phyloP scores from a whole-genome alignment of 139 green algal genomes.

The Tetraselmis striata region DNA sequence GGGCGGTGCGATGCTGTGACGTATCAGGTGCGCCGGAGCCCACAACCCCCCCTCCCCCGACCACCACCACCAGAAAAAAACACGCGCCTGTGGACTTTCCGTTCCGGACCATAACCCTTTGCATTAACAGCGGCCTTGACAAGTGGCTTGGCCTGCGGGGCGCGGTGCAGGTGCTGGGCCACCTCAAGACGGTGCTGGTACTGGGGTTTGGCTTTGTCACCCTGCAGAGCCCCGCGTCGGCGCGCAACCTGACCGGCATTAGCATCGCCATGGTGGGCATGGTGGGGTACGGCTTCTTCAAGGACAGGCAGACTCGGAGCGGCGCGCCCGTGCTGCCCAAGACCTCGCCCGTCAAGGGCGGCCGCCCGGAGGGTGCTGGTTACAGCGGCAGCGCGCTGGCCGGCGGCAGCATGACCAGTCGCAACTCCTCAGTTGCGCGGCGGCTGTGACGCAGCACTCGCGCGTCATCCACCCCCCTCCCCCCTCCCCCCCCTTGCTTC shows the following conservation, averaged over 20 bases:
- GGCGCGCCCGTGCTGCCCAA: neutral
- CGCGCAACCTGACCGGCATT: constrained; percentile 32
- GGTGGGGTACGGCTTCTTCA: constrained; percentile 23
- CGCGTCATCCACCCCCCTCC: too few relatives aligned
- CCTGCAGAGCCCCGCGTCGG: neutral
- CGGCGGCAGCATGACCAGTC: too few relatives aligned
- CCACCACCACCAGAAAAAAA: neutral
- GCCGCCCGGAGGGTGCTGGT: neutral
- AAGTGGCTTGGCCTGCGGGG: too few relatives aligned
- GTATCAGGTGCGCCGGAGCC: constrained; percentile 20
- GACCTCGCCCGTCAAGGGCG: neutral
- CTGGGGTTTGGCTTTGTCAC: constrained; percentile 30
- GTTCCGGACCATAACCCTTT: too few relatives aligned
- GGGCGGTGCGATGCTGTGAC: constrained; percentile 41
- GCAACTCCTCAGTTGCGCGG: too few relatives aligned
- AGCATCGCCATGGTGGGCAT: constrained; percentile 36
- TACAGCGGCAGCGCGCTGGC: neutral
- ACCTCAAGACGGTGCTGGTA: constrained; percentile 47
- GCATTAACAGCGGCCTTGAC: too few relatives aligned
- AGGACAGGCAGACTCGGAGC: neutral
- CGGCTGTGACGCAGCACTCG: too few relatives aligned
- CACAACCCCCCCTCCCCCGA: neutral
- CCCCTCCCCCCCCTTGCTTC: too few relatives aligned
- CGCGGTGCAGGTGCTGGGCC: constrained; percentile 39
- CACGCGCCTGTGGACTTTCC: too few relatives aligned